Base-by-base conservation (phyloP, 2,329 filamentous ascomycete genomes). In the Lachnellula occidentalis region DNA sequence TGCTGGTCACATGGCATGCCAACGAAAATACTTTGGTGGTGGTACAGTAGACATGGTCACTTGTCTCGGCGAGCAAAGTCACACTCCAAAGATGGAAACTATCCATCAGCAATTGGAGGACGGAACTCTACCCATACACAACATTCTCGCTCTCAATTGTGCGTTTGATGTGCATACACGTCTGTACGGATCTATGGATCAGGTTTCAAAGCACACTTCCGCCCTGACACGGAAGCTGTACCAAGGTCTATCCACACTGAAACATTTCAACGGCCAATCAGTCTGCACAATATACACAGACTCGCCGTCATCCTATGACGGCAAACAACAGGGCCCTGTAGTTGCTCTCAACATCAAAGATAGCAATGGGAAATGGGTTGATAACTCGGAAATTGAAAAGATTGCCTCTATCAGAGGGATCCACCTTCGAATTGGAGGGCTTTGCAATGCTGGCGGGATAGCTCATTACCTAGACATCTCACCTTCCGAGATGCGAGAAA, bases 21-120 rank as follows among this genome's bases (percentile, higher is more conserved):
- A 76, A 42, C 82, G 90, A 56, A 84, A 76, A 58, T 99, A 95
- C 65, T 99, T 99, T 71, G 92, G 92, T 5, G 94, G 92, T 6
- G 94, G 94, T 3, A 97, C 92, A 0, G 92, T 96, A 0, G 91
- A 96, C 64, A 87, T 92, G 79, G 90, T 96, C 0, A 78, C 90
- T 1, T 87, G 84, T 58, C 68, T 83, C n/a, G 86, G 83, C 59
- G 85, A 90, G 64, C 79, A 86, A 60, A 96, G 92, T 89, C 90
- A 96, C 74, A 87, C 84, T 1, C 79, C 81, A 39, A 96, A 95
- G 68, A 75, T 78, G 6, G 73, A 79, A 22, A 81, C 80, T 31
- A 73, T 95, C 2, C 92, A 97, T 66, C 88, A 92, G 57, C 81
- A 83, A 36, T 76, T 97, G 2, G 92, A 99, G 70, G 92, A 99